Evolutionary conservation across 768 basidiomycete genomes (phyloP), one percentile per base, ranked within the genome.

Genomic region (Auriscalpium vulgare): DNA sequence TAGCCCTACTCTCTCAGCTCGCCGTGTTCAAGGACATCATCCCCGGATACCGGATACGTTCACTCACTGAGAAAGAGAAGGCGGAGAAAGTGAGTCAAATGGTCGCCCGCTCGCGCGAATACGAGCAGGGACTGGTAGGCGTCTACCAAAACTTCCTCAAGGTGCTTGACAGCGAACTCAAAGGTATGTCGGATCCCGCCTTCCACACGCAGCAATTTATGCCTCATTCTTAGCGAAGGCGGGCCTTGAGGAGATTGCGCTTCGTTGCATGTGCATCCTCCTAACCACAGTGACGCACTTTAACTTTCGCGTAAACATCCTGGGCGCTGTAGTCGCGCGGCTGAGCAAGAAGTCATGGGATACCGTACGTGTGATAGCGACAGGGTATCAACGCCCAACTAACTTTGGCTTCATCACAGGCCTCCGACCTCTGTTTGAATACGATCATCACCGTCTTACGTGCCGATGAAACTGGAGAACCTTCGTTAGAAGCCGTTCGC

Each of bases 11-110:
- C 43, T 95, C 93, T 11, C 87, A 95, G 65, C 75, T 97, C 35
- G 89, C 94, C 29, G 91, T 98, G 10, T 97, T 91, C 78, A 94
- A 92, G 67, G 97, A 99, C 69, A 82, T 97, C 59, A 85, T 97
- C 44, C 97, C 97, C 23, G 92, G 92, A 3, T 99, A 97, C 71
- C 87, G 94, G 58, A 95, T 99, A 68, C 91, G 97, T 53, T 72
- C 84, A 16, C 76, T 98, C 46, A 94, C 92, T 8, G 95, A 93
- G 51, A 81, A 82, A 61, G 97, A 99, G 71, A 91, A 89, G 69
- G 75, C 84, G 4, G 92, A 94, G 70, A 97, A 95, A 72, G 92
- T 97, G 61, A 84, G 91, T 68, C 95, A 98, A 71, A 85, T 91
- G 75, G 94, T 99, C 8, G 78, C 85, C 16, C 81, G 84, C 23